phyloP scores from a whole-genome alignment of 768 basidiomycete species.

The Phylloporus rhodoxanthus region DNA sequence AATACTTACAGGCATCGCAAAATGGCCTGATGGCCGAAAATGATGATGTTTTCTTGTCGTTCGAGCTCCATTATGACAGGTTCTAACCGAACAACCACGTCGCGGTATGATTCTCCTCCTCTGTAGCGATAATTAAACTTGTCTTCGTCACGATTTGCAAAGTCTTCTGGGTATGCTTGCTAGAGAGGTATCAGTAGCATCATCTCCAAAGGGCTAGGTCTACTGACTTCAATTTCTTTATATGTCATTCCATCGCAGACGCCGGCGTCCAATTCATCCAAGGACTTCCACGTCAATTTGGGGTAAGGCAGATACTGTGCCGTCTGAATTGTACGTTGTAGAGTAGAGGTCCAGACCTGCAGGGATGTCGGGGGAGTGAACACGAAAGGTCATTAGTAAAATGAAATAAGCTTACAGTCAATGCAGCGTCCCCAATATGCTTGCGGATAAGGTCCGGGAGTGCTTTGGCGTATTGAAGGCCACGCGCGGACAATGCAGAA shows the following conservation, averaged over 20 bases:
- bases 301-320: conserved; percentile 74
- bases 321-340: conserved; percentile 89
- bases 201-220: neutral
- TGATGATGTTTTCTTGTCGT: conserved; percentile 92
- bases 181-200: conserved; percentile 25
- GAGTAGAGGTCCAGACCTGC: conserved; percentile 98
- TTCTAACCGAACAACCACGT: conserved; percentile 91
- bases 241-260: conserved; percentile 99
- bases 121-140: conserved; percentile 99
- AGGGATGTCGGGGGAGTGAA: neutral
- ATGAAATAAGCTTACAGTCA: conserved; percentile 56
- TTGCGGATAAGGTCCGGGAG: conserved; percentile 84
- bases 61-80: conserved; percentile 99
- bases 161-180: conserved; percentile 96
- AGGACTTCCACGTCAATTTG: conserved; percentile 96
- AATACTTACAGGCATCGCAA: conserved; percentile 64
- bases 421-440: conserved; percentile 81
- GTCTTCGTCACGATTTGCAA: conserved; percentile 96
- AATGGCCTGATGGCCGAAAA: conserved; percentile 95
- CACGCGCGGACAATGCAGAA: conserved; percentile 76
- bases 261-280: conserved; percentile 97
- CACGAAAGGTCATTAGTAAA: neutral
- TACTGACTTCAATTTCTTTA: conserved; percentile 87
- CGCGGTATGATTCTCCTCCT: conserved; percentile 95
- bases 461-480: conserved; percentile 78